Base-by-base conservation (phyloP, 352 stramenopile genomes). In the Phytopythium aichiense region DNA sequence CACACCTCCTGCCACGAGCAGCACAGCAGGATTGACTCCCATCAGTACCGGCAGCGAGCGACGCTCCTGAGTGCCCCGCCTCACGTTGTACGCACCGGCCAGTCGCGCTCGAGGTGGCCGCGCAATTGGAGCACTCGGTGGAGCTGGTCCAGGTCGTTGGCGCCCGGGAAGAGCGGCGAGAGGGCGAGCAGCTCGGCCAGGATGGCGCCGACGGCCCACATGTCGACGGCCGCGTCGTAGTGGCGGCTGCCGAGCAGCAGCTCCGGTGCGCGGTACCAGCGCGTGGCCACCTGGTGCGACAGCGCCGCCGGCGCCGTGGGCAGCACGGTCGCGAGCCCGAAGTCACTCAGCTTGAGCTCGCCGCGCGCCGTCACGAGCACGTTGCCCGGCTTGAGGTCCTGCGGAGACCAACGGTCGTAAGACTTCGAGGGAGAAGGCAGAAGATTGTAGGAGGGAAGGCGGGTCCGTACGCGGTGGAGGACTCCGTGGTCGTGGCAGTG, bases 91-190 rank as follows among this genome's bases (percentile, higher is more conserved):
- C 67, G 16, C 55, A 81, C 78, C 4, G 76, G 77, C 79, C 83
- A 92, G 35, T 80, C 70, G 37, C 65, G 67, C 49, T 82, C 76
- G 0, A 82, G 73, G 25, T 76, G 78, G 0, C 84, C 85, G 7
- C 92, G 64, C 38, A 91, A 68, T 50, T 92, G 77, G 37, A 89
- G 64, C 35, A 96, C 68, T 35, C 81, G 79, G 43, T 80, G 89
- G 35, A 96, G 75, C 65, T 96, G 84, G 60, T 94, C 84, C 40
- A 94, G 81, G 65, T 94, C 82, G 56, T 84, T 92, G 60, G 91
- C 76, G 1, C 82, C 87, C n/a, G 81, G 66, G 55, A 96, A 94
- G 37, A 92, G 67, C 48, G 87, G 79, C 22, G 76, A 76, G 20
- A 74, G 62, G 33, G 74, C 69, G 51, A 94, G 58, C 52, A 94